Conservation (phyloP, 2,329 filamentous ascomycete species). For the Tolypocladium tropicale region DNA sequence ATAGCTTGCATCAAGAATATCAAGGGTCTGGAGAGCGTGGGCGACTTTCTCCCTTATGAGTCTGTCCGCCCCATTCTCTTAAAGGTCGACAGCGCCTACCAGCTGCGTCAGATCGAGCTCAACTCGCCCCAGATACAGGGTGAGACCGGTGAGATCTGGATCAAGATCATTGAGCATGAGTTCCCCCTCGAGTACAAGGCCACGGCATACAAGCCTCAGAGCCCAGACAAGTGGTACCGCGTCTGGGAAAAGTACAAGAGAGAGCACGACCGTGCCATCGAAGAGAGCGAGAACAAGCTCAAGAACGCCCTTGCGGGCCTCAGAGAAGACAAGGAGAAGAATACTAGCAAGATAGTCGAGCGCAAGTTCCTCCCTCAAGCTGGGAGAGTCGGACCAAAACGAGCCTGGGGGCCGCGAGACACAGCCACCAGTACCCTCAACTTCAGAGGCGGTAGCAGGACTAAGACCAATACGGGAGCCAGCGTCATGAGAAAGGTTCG, state of each 20-base stretch:
- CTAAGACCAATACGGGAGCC: conserved; percentile 39
- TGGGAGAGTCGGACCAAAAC: conserved; percentile 21
- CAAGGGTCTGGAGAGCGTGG: conserved; percentile 55
- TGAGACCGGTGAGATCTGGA: conserved; percentile 65
- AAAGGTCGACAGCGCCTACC: conserved; percentile 60
- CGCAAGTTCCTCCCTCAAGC: conserved; percentile 33
- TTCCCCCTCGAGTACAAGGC: conserved; percentile 54
- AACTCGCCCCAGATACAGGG: conserved; percentile 68
- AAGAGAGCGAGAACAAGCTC: conserved; percentile 49
- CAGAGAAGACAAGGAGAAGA: conserved; percentile 45
- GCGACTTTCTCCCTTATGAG: conserved; percentile 57
- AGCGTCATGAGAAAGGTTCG: conserved; percentile 46
- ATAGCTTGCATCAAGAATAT: conserved; percentile 43
- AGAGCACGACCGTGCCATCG: conserved; percentile 45
- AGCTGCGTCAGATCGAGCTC: conserved; percentile 64
- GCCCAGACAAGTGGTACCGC: conserved; percentile 64
- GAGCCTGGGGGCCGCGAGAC: conserved; percentile 18
- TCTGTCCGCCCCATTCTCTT: conserved; percentile 55
- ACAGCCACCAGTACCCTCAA: conserved; percentile 22
- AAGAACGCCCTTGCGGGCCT: conserved; percentile 46
- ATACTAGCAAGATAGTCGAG: conserved; percentile 47
- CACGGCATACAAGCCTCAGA: conserved; percentile 53
- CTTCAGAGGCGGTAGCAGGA: conserved; percentile 38
- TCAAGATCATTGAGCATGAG: conserved; percentile 66
- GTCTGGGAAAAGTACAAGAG: conserved; percentile 62